These are phyloP conservation scores for Paraphoma chrysanthemicola DNA, from an alignment of 2,329 filamentous ascomycete species.

Conservation along the genomic window DNA sequence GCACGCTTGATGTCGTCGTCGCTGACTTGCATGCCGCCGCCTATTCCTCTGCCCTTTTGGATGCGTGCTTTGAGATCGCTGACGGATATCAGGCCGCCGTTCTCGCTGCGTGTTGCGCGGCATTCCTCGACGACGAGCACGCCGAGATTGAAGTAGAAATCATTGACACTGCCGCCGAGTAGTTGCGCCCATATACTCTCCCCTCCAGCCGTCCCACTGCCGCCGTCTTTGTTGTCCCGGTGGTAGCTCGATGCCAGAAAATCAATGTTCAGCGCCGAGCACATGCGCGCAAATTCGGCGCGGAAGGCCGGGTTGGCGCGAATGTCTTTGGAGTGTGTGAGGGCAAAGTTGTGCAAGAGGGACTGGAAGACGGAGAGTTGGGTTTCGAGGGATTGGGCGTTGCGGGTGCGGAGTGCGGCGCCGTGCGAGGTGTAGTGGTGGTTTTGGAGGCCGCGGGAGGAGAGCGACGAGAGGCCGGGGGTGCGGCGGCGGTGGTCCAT, in stretches of 20 bases:
- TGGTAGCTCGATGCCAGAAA: constrained; percentile 70
- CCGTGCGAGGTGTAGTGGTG: constrained; percentile 93
- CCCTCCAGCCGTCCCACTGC: constrained; percentile 44
- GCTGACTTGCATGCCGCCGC: constrained; percentile 75
- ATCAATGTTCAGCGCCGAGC: constrained; percentile 93
- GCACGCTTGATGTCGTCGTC: constrained; percentile 94
- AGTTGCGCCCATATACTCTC: constrained; percentile 92
- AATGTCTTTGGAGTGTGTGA: constrained; percentile 94
- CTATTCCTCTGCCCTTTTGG: constrained; percentile 70
- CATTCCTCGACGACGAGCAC: constrained; percentile 96
- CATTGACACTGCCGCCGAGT: constrained; percentile 88
- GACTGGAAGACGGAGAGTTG: constrained; percentile 97
- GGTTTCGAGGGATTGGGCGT: constrained; percentile 85
- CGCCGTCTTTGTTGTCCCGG: constrained; percentile 56
- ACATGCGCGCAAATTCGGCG: constrained; percentile 98
- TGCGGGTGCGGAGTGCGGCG: constrained; percentile 80
- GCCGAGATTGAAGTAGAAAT: constrained; percentile 98
- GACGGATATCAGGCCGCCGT: constrained; percentile 88
- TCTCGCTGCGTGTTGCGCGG: constrained; percentile 82
- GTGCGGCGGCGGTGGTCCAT: constrained; percentile 70
- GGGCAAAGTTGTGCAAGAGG: constrained; percentile 90
- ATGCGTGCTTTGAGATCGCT: constrained; percentile 80
- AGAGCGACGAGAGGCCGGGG: constrained; percentile 81
- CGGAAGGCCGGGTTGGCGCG: constrained; percentile 94
- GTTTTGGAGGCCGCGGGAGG: constrained; percentile 68